phyloP scores from a whole-genome alignment of 305 asterid species.

The Solanum aculeatissimum region DNA sequence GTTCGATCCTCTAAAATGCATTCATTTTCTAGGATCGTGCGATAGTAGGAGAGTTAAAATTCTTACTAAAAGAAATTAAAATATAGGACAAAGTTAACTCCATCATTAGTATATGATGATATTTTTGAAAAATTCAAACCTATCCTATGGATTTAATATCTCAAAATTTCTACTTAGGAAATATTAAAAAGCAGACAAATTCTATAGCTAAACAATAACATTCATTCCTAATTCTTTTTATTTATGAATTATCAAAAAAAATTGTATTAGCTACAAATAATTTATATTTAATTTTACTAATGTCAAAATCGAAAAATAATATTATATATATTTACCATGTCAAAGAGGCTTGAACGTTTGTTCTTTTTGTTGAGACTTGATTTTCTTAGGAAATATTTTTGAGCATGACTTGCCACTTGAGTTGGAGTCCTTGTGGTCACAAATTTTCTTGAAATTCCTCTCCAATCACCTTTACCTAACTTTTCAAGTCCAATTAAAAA shows the following conservation, averaged over 20 bases:
- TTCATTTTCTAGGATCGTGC: background rate
- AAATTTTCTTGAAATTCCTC: slow-evolving; percentile 64
- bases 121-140: background rate
- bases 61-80: background rate
- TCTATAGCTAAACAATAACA: background rate
- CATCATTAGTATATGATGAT: background rate
- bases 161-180: background rate
- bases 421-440: slow-evolving; percentile 66
- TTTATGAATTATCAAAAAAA: background rate
- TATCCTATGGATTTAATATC: background rate
- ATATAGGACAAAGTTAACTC: background rate
- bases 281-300: background rate
- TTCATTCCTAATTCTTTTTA: background rate
- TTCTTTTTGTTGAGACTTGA: slow-evolving; percentile 33
- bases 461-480: slow-evolving; percentile 78
- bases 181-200: background rate
- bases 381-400: slow-evolving; percentile 56
- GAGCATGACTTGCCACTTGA: slow-evolving; percentile 85
- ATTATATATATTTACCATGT: slow-evolving; percentile 31
- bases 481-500: slow-evolving; percentile 56
- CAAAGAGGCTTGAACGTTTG: slow-evolving; percentile 70
- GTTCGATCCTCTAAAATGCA: background rate
- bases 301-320: no score
- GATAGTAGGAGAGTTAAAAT: background rate
- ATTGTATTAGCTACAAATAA: background rate